These are phyloP conservation scores for Bruguiera sexangula DNA, from an alignment of 345 rosid genomes.

Conservation along the genomic window DNA sequence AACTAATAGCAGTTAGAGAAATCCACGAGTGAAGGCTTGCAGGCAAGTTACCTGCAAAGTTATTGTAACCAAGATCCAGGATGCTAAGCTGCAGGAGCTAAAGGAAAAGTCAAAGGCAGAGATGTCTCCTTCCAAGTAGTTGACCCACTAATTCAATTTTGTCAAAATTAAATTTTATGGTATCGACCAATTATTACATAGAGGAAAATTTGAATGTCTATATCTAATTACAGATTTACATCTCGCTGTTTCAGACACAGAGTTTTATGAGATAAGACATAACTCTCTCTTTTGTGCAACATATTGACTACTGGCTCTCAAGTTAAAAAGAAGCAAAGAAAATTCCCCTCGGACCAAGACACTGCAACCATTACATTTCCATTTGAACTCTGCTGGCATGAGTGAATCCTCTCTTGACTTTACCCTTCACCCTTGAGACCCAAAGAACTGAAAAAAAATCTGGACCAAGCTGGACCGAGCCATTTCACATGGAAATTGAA, in stretches of 20 bases:
- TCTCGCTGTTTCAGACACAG: too few relatives aligned
- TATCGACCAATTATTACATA: background rate
- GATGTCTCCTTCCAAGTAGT: constrained; percentile 53
- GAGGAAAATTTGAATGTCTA: constrained; percentile 29
- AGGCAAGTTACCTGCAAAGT: constrained; percentile 69
- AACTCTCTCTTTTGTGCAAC: too few relatives aligned
- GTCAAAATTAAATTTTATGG: constrained; percentile 30
- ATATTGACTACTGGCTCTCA: too few relatives aligned
- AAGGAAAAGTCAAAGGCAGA: constrained; percentile 57
- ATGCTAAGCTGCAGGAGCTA: constrained; percentile 45
- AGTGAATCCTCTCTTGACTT: too few relatives aligned
- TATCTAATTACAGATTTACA: too few relatives aligned
- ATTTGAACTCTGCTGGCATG: too few relatives aligned
- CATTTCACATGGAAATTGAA: constrained; percentile 8
- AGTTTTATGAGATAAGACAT: too few relatives aligned
- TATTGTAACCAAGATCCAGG: constrained; percentile 89
- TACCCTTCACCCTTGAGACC: too few relatives aligned
- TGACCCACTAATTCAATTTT: constrained; percentile 65
- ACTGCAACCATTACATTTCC: too few relatives aligned
- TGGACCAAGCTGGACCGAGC: background rate
- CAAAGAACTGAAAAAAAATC: background rate
- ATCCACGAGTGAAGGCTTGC: constrained; percentile 65
- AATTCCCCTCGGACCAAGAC: too few relatives aligned
- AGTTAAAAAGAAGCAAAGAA: too few relatives aligned
- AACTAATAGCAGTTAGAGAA: constrained; percentile 66